Conservation (phyloP, 805 yeast species). For the Candida parachauliodes region DNA sequence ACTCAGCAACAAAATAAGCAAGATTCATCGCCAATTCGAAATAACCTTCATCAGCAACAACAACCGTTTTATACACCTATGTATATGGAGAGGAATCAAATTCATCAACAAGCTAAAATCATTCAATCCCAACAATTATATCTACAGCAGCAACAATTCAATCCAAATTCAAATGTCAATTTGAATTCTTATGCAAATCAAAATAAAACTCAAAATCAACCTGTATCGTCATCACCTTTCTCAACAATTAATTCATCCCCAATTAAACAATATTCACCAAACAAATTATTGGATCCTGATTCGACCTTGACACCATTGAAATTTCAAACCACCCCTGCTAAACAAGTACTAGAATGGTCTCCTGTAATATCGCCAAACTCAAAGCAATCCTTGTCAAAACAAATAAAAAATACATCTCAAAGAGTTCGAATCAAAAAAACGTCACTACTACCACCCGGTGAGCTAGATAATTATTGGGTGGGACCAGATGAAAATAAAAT, state of each 20-base stretch:
- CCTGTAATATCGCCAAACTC: conserved; percentile 40
- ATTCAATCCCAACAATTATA: conserved; percentile 5
- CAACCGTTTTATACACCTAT: conserved; percentile 31
- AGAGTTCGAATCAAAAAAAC: conserved; percentile 48
- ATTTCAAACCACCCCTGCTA: conserved; percentile 23
- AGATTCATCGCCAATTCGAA: conserved; percentile 24
- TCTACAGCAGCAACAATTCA: conserved; percentile 1
- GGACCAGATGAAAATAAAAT: conserved; percentile 74
- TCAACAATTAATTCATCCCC: conserved; percentile 31
- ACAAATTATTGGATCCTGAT: conserved; percentile 35
- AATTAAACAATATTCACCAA: conserved; percentile 16
- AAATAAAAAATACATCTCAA: conserved; percentile 46
- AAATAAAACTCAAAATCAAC: too few species aligned
- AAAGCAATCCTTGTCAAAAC: conserved; percentile 31
- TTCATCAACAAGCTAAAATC: conserved; percentile 7
- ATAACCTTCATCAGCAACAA: conserved; percentile 16
- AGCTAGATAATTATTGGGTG: conserved; percentile 74
- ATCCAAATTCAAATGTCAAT: too few species aligned
- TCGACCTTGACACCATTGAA: conserved; percentile 39
- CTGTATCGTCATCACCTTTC: conserved; percentile 2
- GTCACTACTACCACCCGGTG: conserved; percentile 83
- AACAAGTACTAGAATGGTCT: conserved; percentile 35
- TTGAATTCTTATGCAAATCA: too few species aligned
- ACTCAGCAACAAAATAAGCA: conserved; percentile 3
- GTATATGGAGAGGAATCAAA: conserved; percentile 4